phyloP scores from a whole-genome alignment of 371 early-diverging fungal genomes.

The Syncephalis plumigaleata region DNA sequence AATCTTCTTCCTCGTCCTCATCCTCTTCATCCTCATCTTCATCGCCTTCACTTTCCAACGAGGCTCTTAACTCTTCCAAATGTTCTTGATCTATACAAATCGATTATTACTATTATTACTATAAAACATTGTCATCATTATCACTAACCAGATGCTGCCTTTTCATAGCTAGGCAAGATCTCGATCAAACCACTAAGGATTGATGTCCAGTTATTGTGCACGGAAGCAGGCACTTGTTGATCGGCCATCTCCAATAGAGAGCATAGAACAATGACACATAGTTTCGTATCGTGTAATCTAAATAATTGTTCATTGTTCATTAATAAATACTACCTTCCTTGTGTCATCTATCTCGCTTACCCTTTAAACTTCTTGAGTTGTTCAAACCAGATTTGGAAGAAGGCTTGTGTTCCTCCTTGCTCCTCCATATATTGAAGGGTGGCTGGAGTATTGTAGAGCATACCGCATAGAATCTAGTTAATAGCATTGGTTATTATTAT shows the following conservation, averaged over 20 bases:
- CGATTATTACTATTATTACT: slow-evolving; percentile 6
- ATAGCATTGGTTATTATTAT: too few species aligned
- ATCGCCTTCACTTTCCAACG: slow-evolving; percentile 41
- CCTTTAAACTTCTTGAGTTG: slow-evolving; percentile 42
- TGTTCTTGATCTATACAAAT: background rate
- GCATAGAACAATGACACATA: slow-evolving; percentile 61
- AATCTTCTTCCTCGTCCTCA: slow-evolving; percentile 4
- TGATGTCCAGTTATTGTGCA: slow-evolving; percentile 53
- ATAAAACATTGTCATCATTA: slow-evolving; percentile 1
- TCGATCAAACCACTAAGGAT: slow-evolving; percentile 44
- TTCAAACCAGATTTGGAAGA: slow-evolving; percentile 69
- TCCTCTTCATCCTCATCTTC: slow-evolving; percentile 24
- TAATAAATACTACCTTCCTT: too few species aligned
- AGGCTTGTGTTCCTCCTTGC: slow-evolving; percentile 46
- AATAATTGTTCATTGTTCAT: background rate
- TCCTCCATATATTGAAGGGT: slow-evolving; percentile 62
- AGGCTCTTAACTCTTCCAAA: slow-evolving; percentile 27
- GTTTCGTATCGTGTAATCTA: slow-evolving; percentile 86
- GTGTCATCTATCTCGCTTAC: slow-evolving; percentile 4
- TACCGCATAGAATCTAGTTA: slow-evolving; percentile 48
- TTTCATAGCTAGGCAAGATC: slow-evolving; percentile 54
- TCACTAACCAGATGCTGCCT: slow-evolving; percentile 40
- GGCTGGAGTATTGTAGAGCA: slow-evolving; percentile 66
- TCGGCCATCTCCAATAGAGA: slow-evolving; percentile 46
- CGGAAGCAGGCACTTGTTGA: slow-evolving; percentile 43